phyloP scores from a whole-genome alignment of 1,284 basidiomycete genomes.

The Vanrija sp. region DNA sequence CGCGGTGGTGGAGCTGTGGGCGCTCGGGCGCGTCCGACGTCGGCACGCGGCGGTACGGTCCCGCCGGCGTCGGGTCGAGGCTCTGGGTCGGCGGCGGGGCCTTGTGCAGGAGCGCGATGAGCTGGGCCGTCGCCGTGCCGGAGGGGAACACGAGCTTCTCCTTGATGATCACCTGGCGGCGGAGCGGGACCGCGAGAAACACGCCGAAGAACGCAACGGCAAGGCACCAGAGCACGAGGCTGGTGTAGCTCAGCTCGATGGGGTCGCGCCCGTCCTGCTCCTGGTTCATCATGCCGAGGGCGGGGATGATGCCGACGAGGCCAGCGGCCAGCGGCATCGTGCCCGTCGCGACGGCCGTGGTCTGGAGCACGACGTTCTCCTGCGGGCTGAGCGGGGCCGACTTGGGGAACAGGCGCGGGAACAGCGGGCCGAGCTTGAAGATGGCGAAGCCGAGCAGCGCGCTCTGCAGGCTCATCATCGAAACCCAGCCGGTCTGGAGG shows the following conservation, averaged over 20 bases:
- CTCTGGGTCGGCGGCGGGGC: slow-evolving; percentile 30
- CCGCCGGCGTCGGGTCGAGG: slow-evolving; percentile 5
- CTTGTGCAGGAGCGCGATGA: slow-evolving; percentile 83
- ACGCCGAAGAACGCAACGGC: slow-evolving; percentile 88
- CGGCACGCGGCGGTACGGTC: slow-evolving; percentile 31
- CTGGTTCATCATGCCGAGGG: slow-evolving; percentile 70
- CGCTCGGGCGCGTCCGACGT: not conserved
- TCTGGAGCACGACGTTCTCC: slow-evolving; percentile 90
- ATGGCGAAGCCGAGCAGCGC: slow-evolving; percentile 85
- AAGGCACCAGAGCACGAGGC: slow-evolving; percentile 66
- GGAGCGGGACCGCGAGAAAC: slow-evolving; percentile 86
- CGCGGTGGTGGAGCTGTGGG: not conserved
- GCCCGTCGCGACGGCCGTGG: slow-evolving; percentile 84
- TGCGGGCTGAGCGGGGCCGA: slow-evolving; percentile 65
- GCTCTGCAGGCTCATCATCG: slow-evolving; percentile 87
- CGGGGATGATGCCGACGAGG: slow-evolving; percentile 91
- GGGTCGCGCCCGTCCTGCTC: slow-evolving; percentile 71
- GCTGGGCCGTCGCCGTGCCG: slow-evolving; percentile 93
- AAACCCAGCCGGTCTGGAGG: slow-evolving; percentile 50
- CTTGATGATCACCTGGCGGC: slow-evolving; percentile 93
- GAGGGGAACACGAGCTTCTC: slow-evolving; percentile 91
- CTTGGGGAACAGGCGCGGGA: slow-evolving; percentile 52
- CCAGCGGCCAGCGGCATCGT: slow-evolving; percentile 88
- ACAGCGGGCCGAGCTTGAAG: slow-evolving; percentile 59
- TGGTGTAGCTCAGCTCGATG: slow-evolving; percentile 66